A percentile compares a stretch with the other conserved stretches of the same genome.
These are phyloP conservation scores for Ceratocystis alfenasii DNA, from an alignment of 2,329 filamentous ascomycete genomes.

Conservation along the genomic window DNA sequence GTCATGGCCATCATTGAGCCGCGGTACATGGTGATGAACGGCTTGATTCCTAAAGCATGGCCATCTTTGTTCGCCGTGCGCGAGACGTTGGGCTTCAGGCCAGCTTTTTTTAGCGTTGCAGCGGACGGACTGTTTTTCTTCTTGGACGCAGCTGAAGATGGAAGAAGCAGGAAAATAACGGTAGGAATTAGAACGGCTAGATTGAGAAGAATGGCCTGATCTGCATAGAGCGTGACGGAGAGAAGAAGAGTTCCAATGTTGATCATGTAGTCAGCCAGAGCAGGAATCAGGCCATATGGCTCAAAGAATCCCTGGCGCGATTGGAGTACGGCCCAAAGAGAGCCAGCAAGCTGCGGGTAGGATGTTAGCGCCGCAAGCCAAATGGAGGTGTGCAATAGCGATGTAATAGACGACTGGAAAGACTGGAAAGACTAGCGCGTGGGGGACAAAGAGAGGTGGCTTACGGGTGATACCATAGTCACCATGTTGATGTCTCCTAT, in stretches of 20 bases:
- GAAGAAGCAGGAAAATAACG: constrained; percentile 45
- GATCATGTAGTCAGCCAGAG: constrained; percentile 72
- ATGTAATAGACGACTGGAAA: constrained; percentile 2
- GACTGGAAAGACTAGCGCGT: constrained; percentile 13
- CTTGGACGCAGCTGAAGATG: constrained; percentile 29
- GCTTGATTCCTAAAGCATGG: constrained; percentile 59
- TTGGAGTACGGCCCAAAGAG: constrained; percentile 85
- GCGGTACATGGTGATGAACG: constrained; percentile 85
- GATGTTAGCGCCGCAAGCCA: constrained; percentile 20
- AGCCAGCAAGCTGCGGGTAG: constrained; percentile 53
- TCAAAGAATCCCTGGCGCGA: constrained; percentile 73
- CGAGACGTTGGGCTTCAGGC: constrained; percentile 13
- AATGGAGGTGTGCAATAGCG: constrained; percentile 22
- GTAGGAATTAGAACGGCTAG: constrained; percentile 63
- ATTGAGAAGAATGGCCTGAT: constrained; percentile 49
- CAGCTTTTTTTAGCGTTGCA: constrained; percentile 36
- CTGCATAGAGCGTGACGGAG: constrained; percentile 74
- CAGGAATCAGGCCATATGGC: constrained; percentile 55
- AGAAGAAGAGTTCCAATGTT: constrained; percentile 74
- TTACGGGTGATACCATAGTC: constrained; percentile 72
- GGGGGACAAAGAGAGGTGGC: constrained; percentile 25
- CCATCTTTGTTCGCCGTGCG: constrained; percentile 23
- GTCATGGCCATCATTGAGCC: constrained; percentile 86
- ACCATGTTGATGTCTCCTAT: constrained; percentile 80
- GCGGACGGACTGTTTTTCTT: constrained; percentile 17